Conservation (phyloP, 345 rosid genomes). For the Eucalyptus erythrocorys region DNA sequence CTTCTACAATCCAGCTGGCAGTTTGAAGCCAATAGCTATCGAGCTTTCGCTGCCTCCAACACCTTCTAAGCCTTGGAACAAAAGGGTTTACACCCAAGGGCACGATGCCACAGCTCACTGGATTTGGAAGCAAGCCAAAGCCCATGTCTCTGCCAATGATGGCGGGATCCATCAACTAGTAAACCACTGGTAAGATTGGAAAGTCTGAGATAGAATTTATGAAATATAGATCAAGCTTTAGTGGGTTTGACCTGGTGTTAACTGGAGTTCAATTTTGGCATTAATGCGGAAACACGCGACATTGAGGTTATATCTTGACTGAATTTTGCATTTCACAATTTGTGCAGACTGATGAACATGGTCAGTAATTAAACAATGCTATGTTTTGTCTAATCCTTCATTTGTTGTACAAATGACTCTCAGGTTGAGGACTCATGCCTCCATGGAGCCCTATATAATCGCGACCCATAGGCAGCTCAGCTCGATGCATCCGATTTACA, state of each 20-base stretch:
- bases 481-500: constrained; percentile 77
- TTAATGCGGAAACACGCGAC: not conserved
- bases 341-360: not conserved
- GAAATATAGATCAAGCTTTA: not conserved
- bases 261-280: not conserved
- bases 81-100: constrained; percentile 54
- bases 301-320: not conserved
- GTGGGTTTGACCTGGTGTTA: not conserved
- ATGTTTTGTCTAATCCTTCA: not conserved
- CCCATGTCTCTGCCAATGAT: constrained; percentile 86
- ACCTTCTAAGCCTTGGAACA: constrained; percentile 29
- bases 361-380: not conserved
- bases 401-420: not conserved
- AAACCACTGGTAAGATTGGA: constrained; percentile 63
- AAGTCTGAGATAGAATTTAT: not conserved
- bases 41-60: constrained; percentile 85
- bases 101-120: constrained; percentile 83
- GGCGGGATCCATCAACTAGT: constrained; percentile 92
- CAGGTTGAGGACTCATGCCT: constrained; percentile 93
- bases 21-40: constrained; percentile 60
- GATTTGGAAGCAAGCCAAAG: constrained; percentile 95
- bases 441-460: constrained; percentile 85
- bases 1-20: constrained; percentile 30
- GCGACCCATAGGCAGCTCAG: constrained; percentile 87
- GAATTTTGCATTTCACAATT: not conserved